A percentile compares a stretch with the other conserved stretches of the same genome.
These are phyloP conservation scores for Westerdykella sp. DNA, from an alignment of 2,329 filamentous ascomycete species.

Conservation along the genomic window DNA sequence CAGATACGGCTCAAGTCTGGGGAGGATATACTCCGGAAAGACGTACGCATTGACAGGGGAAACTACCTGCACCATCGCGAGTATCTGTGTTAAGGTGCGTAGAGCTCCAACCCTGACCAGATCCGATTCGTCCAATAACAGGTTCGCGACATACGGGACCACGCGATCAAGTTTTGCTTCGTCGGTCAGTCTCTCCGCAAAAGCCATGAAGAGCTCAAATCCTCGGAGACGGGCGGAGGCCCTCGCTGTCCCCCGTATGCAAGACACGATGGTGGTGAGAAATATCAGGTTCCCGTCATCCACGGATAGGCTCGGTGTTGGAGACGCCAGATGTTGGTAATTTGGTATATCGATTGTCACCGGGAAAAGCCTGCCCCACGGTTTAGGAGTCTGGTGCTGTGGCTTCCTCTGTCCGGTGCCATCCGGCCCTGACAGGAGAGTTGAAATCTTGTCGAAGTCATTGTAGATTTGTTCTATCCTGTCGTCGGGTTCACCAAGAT, in stretches of 20 bases:
- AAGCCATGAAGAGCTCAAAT: conserved; percentile 85
- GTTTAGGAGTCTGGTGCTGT: conserved; percentile 26
- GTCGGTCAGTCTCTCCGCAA: conserved; percentile 84
- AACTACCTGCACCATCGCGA: conserved; percentile 77
- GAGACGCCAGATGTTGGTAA: conserved; percentile 64
- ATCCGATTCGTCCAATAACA: conserved; percentile 77
- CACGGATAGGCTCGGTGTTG: conserved; percentile 54
- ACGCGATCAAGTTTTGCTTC: conserved; percentile 94
- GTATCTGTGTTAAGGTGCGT: conserved; percentile 77
- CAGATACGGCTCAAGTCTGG: conserved; percentile 53
- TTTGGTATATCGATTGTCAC: conserved; percentile 82
- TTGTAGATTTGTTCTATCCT: conserved; percentile 87
- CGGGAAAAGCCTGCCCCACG: conserved; percentile 61
- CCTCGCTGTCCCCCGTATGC: conserved; percentile 80
- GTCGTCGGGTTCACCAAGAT: conserved; percentile 82
- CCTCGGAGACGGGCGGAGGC: conserved; percentile 81
- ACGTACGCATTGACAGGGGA: conserved; percentile 65
- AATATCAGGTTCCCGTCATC: conserved; percentile 94
- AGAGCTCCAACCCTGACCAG: conserved; percentile 80
- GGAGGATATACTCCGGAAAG: conserved; percentile 62
- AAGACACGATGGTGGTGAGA: conserved; percentile 79
- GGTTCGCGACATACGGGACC: conserved; percentile 77
- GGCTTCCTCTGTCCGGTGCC: conserved; percentile 38
- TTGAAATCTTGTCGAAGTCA: conserved; percentile 97
- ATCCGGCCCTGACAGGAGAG: conserved; percentile 74